Evolutionary conservation across 495 filamentous ascomycete species (phyloP).

Genomic region (Arthonia radiata): DNA sequence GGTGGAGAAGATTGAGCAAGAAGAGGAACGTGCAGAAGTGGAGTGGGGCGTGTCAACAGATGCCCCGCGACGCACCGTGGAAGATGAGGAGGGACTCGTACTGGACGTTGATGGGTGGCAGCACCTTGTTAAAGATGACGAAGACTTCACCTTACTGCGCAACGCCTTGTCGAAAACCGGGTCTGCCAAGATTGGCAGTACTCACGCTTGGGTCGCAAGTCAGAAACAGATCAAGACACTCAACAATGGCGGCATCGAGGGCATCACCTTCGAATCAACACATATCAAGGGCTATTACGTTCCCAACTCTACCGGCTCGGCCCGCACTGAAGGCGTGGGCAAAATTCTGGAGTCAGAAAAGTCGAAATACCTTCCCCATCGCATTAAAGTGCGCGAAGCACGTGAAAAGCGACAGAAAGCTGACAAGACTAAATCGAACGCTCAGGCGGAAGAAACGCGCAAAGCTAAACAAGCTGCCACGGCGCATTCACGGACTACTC

Average conservation of each 20-base stretch:
- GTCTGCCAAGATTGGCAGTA: constrained; percentile 32
- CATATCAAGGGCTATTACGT: constrained; percentile 79
- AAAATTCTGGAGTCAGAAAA: constrained; percentile 92
- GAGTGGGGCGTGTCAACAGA: constrained; percentile 35
- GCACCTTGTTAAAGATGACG: constrained; percentile 50
- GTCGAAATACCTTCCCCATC: constrained; percentile 91
- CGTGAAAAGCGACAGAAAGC: constrained; percentile 65
- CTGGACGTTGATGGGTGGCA: constrained; percentile 63
- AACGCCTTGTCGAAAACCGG: constrained; percentile 22
- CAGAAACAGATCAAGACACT: constrained; percentile 74
- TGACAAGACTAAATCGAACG: constrained; percentile 37
- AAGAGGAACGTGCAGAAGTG: constrained; percentile 18
- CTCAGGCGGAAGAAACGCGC: constrained; percentile 42
- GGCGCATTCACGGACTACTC: constrained; percentile 59
- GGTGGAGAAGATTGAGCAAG: constrained; percentile 5
- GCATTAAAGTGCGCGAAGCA: constrained; percentile 77
- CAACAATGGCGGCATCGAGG: constrained; percentile 28
- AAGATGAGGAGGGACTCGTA: constrained; percentile 38
- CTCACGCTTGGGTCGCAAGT: constrained; percentile 65
- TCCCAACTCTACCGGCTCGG: constrained; percentile 56
- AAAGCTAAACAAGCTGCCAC: constrained; percentile 50
- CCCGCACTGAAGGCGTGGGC: constrained; percentile 76
- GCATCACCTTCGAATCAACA: constrained; percentile 24
- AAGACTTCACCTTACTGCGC: constrained; percentile 38
- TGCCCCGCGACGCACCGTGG: constrained; percentile 35